Base-by-base conservation (phyloP, 768 basidiomycete species). In the Pulveroboletus sp. region DNA sequence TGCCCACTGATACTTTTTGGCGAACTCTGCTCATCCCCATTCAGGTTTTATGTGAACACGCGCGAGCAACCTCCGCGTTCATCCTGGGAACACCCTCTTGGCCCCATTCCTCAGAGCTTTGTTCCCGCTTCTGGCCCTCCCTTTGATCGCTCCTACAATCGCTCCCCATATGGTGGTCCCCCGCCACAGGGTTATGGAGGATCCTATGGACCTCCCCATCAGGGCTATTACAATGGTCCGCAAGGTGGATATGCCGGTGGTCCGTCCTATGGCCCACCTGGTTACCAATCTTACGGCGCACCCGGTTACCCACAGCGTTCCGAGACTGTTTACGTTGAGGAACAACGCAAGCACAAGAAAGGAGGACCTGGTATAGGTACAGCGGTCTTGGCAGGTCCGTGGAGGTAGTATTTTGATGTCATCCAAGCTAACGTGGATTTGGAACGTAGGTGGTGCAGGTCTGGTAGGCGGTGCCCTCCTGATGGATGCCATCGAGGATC, bases 21-120 rank as follows among this genome's bases (percentile, higher is more conserved):
- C 14, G 5, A 18, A 31, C 11, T 37, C 8, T 42, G 6, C 31
- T 54, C 26, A 59, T 44, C 31, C 40, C 11, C 39, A 10, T 32
- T 14, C 53, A 89, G 88, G 87, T 90, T 80, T 73, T 90, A 90
- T 55, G 84, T 90, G 39, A 81, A 89, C 57, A 86, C 84, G 0
- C 65, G 59, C 24, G 75, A 77, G 39, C 68, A 73, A 15, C 86
- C 87, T 5, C 83, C 85, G 0, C 74, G 76, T 17, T 80, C 84
- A 33, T 77, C 75, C 13, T 90, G 88, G 88, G 73, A 69, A 0
- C 88, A 89, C 57, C 88, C 88, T 0, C 66, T 76, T n/a, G 83
- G 82, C 4, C 75, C 73, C 7, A 61, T 64, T 0, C 46, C 49
- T 1, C 59, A 66, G 21, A 64, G 65, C 53, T 77, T 57, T 47